Evolutionary conservation across 1,284 basidiomycete species (phyloP), one percentile per base, ranked within the genome.

Genomic region (Trichosporon asahii): DNA sequence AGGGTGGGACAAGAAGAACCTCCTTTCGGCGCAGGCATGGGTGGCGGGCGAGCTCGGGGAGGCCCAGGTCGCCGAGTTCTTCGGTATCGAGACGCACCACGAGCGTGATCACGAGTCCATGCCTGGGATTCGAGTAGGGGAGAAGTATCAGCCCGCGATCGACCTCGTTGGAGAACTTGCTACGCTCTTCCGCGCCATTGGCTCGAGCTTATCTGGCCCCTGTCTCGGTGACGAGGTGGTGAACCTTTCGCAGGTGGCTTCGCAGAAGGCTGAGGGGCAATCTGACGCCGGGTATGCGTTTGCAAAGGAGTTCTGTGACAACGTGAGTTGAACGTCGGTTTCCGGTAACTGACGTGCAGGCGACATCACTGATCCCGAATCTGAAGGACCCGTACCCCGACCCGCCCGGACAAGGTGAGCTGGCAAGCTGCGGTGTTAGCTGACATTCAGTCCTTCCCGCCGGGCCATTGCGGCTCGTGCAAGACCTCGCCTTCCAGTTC

Each of bases 61-160:
- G 64, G 69, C 44, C 25, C 70, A 69, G 40, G 64, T 79, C 3
- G 69, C 67, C 12, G 78, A 79, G 69, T 72, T 72, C 68, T 80
- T 80, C 64, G 73, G 73, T 3, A 71, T 79, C 60, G 65, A 73
- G 37, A 70, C 76, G 21, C 73, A 77, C 66, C 61, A 71, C 21
- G 79, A 80, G 67, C 73, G 70, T n/a, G 72, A 76, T 61, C 78
- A 79, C 64, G 76, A 78, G 73, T 73, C 71, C 4, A 71, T 80
- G 70, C 70, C 70, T 14, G 76, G 73, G 1, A 72, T 76, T n/a
- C 68, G 68, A 21, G 76, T 80, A 0, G 78, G 78, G 3, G 77
- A 78, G 68, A 69, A 78, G 35, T 75, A 70, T 61, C 65, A 66
- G 11, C 70, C 71, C 0, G 78, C 73, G 0, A 71, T 73, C 8